These are phyloP conservation scores for Aspergillus texensis DNA, from an alignment of 2,329 filamentous ascomycete genomes.

Conservation along the genomic window DNA sequence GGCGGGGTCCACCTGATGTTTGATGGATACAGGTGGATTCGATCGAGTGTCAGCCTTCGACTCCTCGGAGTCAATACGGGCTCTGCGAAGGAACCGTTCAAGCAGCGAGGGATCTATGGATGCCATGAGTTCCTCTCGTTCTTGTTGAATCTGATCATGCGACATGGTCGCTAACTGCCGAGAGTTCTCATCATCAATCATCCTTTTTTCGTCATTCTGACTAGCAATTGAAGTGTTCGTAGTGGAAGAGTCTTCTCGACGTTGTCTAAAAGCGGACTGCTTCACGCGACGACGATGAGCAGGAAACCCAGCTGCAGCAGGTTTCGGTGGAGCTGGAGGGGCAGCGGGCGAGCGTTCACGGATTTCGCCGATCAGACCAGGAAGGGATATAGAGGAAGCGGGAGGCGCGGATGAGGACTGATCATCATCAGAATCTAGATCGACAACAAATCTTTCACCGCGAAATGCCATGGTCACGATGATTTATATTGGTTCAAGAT, in stretches of 20 bases:
- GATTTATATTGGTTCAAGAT: not conserved
- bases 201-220: constrained; percentile 60
- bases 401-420: constrained; percentile 33
- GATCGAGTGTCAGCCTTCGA: constrained; percentile 1
- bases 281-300: constrained; percentile 76
- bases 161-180: constrained; percentile 77
- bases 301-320: constrained; percentile 81
- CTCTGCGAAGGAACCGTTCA: constrained; percentile 73
- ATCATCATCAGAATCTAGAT: constrained; percentile 58
- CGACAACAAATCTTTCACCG: constrained; percentile 64
- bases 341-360: constrained; percentile 69
- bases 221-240: constrained; percentile 1
- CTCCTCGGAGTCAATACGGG: constrained; percentile 70
- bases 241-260: constrained; percentile 32
- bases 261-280: constrained; percentile 78
- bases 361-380: constrained; percentile 69
- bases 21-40: not conserved
- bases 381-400: constrained; percentile 26
- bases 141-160: constrained; percentile 75
- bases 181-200: constrained; percentile 82
- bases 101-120: constrained; percentile 75
- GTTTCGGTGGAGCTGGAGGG: constrained; percentile 48
- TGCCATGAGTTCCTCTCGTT: constrained; percentile 78
- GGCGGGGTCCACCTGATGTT: constrained; percentile 2
- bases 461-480: constrained; percentile 51